Base-by-base conservation (phyloP, 1,284 basidiomycete species). In the Cutaneotrichosporon sp. region DNA sequence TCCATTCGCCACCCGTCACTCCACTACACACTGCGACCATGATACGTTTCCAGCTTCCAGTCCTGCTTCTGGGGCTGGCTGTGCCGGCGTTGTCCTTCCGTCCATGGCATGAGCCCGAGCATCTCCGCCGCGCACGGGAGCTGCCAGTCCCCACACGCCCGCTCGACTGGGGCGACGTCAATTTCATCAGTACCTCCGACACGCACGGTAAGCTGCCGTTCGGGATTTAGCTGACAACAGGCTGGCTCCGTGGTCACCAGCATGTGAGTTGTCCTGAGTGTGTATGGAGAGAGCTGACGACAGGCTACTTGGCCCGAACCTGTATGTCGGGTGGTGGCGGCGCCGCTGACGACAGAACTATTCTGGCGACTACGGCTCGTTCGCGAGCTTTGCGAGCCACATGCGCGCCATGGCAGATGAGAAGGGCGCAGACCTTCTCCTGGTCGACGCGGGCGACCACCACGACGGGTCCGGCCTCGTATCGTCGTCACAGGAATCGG, bases 361-460 rank as follows among this genome's bases (percentile, higher is more conserved):
- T 52, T 74, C 72, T 60, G 88, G 84, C 18, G 84, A 87, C 65
- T 81, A 87, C 41, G 89, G 89, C 8, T 84, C 87, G 57, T 88
- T 90, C 67, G 79, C 86, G 23, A 86, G 84, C 20, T 92, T 91
- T 61, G 85, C 88, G 15, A 67, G 79, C 5, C 87, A 88, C 59
- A 88, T 92, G 86, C 87, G 90, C 69, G 64, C 80, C 41, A 77
- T 84, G 45, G 87, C 89, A 2, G 54, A 63, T 7, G 39, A 49
- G 9, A 65, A 63, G 33, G 71, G 70, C 2, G 66, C 71, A 1
- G 74, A 76, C 49, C 63, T 76, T 2, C 59, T 76, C 1, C 55
- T 76, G 0, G 63, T 75, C 57, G 74, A 74, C 42, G 66, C 69
- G 1, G 73, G 75, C 5, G 74, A 90, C 69, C 72, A 90, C 53